Conservation (phyloP, 139 green algal species). For the Chlamydomonas asymmetrica region DNA sequence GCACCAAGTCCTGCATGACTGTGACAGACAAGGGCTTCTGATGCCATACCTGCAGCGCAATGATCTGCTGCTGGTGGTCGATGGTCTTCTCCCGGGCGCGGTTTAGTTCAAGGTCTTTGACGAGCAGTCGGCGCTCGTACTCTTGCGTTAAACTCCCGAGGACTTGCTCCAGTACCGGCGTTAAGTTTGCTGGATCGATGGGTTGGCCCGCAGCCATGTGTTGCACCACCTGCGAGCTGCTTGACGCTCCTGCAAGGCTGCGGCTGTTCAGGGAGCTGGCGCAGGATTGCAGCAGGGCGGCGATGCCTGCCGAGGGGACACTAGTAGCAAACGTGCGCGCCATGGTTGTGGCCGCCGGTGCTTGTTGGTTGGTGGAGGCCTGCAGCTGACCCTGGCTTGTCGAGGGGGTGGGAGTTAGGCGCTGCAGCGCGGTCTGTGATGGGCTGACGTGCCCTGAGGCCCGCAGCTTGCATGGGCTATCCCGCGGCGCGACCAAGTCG, state of each 20-base stretch:
- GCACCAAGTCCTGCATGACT: no score
- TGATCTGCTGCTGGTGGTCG: conserved; percentile 28
- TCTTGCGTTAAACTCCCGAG: conserved; percentile 52
- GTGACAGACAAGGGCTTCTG: no score
- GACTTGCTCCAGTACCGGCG: background rate
- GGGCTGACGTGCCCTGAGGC: background rate
- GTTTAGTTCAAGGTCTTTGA: conserved; percentile 79
- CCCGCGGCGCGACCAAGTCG: conserved; percentile 6
- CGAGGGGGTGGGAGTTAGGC: background rate
- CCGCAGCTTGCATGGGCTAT: no score
- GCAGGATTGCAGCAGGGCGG: conserved; percentile 5
- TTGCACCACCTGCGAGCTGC: background rate
- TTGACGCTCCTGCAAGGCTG: conserved; percentile 4
- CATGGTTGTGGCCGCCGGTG: background rate
- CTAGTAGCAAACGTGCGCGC: conserved; percentile 2
- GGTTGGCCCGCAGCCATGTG: conserved; percentile 14
- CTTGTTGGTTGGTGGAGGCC: background rate
- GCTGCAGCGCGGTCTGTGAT: background rate
- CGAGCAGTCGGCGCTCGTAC: conserved; percentile 81
- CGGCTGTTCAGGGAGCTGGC: background rate
- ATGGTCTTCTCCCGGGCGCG: conserved; percentile 29
- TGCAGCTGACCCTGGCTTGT: background rate
- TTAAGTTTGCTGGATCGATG: background rate
- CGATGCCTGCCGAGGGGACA: background rate
- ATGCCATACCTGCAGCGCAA: conserved; percentile 36